Evolutionary conservation across 495 filamentous ascomycete genomes (phyloP).

Genomic region (Achaetomiella virescens): DNA sequence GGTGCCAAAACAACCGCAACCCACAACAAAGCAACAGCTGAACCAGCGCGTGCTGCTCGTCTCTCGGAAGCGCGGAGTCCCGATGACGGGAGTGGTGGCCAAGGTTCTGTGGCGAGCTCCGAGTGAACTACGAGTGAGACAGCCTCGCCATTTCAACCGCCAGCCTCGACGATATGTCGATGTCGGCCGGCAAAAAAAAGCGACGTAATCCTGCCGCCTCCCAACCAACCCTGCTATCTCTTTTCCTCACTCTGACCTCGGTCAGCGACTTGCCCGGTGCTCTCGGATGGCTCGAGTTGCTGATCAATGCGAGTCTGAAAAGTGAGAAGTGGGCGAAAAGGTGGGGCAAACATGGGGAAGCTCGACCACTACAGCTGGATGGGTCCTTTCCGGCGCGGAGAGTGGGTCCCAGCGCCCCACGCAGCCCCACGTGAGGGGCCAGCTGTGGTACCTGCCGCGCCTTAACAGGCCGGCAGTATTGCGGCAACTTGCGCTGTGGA

Average conservation of each 20-base stretch:
- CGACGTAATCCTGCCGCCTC: conserved; percentile 29
- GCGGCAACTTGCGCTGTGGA: not conserved
- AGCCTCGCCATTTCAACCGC: not conserved
- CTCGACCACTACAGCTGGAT: not conserved
- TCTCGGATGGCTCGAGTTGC: not conserved
- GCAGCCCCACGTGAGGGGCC: conserved; percentile 18
- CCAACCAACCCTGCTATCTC: not conserved
- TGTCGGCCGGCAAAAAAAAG: conserved; percentile 9
- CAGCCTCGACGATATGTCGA: not conserved
- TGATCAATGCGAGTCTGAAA: conserved; percentile 17
- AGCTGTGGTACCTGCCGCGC: conserved; percentile 11
- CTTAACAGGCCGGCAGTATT: conserved; percentile 21
- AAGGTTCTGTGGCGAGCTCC: not conserved
- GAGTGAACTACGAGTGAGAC: not conserved
- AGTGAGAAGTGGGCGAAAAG: not conserved
- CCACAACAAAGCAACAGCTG: not conserved
- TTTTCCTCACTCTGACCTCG: not conserved
- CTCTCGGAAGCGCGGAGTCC: not conserved
- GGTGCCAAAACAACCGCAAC: too few relatives aligned
- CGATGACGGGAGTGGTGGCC: not conserved
- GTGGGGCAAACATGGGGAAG: not conserved
- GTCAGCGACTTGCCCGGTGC: too few relatives aligned
- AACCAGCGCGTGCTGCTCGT: not conserved
- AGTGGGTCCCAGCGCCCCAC: not conserved
- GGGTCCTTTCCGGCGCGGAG: conserved; percentile 2